Evolutionary conservation across 2,329 filamentous ascomycete species (phyloP), one percentile per base, ranked within the genome.

Genomic region (Colletotrichum sublineola): DNA sequence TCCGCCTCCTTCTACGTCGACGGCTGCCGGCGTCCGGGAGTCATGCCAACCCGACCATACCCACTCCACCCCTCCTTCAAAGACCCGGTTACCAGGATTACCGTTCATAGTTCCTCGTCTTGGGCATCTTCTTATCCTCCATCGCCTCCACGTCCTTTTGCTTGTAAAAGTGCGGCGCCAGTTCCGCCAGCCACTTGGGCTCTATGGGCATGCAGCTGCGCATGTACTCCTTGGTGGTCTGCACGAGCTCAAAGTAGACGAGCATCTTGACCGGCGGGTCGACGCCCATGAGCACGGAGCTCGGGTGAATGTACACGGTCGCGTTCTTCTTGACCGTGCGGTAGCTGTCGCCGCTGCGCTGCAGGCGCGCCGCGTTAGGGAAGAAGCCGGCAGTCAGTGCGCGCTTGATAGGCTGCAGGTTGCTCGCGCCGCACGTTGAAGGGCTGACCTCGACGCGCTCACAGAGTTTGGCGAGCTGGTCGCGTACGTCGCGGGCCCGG

Each of bases 81-180:
- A 12, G 11, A 24, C 46, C 20, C n/a, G 20, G 20, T 24, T 53
- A 5, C 18, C 33, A n/a, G 29, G 24, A 1, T 29, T 61, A 71
- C 52, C 63, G 56, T 15, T 73, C 68, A n/a, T 73, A 73, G 31
- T 72, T 77, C 64, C 79, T 75, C 64, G 79, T 76, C 73, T 81
- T 84, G 2, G 83, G 83, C 82, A 84, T 84, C 77, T 84, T 97
- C 84, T 90, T 93, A 72, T 94, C 93, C 78, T 94, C 94, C 76
- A 97, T 79, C 24, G 88, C 91, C 78, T 98, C 96, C 52, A 98
- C 81, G 79, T 98, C 95, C 83, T 94, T 93, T 84, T 93, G 93
- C 84, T 97, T 98, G 81, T 98, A 94, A 79, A 95, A 97, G 84
- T 98, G 96, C 74, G 96, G 96, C 74, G 96, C 96, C 73, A 96